These are phyloP conservation scores for Beauveria sp. DNA, from an alignment of 2,329 filamentous ascomycete genomes.

Conservation along the genomic window DNA sequence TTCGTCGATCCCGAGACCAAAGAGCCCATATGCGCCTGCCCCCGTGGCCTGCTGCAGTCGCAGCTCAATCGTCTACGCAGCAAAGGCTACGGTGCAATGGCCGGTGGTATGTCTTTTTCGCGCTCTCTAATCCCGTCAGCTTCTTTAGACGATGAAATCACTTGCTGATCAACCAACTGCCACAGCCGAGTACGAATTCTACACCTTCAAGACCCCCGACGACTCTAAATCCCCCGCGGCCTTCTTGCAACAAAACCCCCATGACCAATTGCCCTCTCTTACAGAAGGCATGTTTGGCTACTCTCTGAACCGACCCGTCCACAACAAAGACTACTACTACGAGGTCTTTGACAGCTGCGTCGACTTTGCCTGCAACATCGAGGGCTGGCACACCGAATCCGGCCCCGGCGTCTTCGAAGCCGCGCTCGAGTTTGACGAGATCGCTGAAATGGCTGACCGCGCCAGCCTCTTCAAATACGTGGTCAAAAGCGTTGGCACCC, in stretches of 20 bases:
- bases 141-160: neutral
- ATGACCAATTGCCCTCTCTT: slow-evolving; percentile 65
- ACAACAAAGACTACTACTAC: slow-evolving; percentile 92
- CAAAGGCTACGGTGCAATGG: slow-evolving; percentile 75
- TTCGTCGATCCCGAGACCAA: slow-evolving; percentile 74
- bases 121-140: neutral
- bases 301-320: slow-evolving; percentile 75
- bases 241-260: slow-evolving; percentile 67
- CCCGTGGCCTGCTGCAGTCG: slow-evolving; percentile 64
- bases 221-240: slow-evolving; percentile 58
- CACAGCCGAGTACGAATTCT: slow-evolving; percentile 90
- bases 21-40: slow-evolving; percentile 67
- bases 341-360: slow-evolving; percentile 74
- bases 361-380: slow-evolving; percentile 72
- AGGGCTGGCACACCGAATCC: slow-evolving; percentile 94
- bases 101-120: slow-evolving; percentile 59
- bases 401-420: slow-evolving; percentile 94
- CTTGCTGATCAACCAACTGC: neutral
- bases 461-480: slow-evolving; percentile 91
- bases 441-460: slow-evolving; percentile 83
- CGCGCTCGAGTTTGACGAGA: slow-evolving; percentile 83
- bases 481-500: slow-evolving; percentile 80
- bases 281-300: slow-evolving; percentile 97
- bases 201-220: slow-evolving; percentile 70
- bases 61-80: slow-evolving; percentile 59